phyloP scores from a whole-genome alignment of 2,329 filamentous ascomycete species.

The Penicillium oxalicum region DNA sequence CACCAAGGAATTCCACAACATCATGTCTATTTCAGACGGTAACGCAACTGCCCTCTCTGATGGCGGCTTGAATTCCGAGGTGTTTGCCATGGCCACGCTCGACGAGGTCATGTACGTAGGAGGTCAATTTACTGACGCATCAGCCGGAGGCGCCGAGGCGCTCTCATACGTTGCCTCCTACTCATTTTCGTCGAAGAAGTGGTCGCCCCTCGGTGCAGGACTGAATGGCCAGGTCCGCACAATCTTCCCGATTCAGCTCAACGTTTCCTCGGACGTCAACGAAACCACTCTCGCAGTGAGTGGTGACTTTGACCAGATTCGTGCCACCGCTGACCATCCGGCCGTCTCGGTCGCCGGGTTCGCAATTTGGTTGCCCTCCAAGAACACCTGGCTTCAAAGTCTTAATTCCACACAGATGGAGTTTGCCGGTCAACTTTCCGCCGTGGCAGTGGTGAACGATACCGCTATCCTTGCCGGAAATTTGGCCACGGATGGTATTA shows the following conservation, averaged over 20 bases:
- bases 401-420: conserved; percentile 59
- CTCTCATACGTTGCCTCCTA: conserved; percentile 74
- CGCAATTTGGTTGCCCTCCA: conserved; percentile 85
- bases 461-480: conserved; percentile 73
- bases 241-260: conserved; percentile 72
- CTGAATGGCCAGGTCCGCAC: conserved; percentile 71
- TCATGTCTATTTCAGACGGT: conserved; percentile 65
- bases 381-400: conserved; percentile 81
- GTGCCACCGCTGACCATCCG: conserved; percentile 57
- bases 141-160: conserved; percentile 54
- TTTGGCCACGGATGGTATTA: conserved; percentile 67
- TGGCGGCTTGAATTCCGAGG: conserved; percentile 72
- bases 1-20: conserved; percentile 61
- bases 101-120: conserved; percentile 69
- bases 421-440: conserved; percentile 66
- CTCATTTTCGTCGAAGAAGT: conserved; percentile 60
- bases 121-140: conserved; percentile 74
- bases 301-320: conserved; percentile 69
- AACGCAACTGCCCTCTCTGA: conserved; percentile 57
- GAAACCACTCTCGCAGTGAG: conserved; percentile 74
- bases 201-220: conserved; percentile 76
- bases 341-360: conserved; percentile 65
- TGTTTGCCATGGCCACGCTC: conserved; percentile 65
- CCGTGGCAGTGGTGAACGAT: conserved; percentile 56
- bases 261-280: conserved; percentile 61